A percentile compares a stretch with the other conserved stretches of the same genome.
phyloP scores from a whole-genome alignment of 1,284 basidiomycete species.

The Pterulicium gracile region DNA sequence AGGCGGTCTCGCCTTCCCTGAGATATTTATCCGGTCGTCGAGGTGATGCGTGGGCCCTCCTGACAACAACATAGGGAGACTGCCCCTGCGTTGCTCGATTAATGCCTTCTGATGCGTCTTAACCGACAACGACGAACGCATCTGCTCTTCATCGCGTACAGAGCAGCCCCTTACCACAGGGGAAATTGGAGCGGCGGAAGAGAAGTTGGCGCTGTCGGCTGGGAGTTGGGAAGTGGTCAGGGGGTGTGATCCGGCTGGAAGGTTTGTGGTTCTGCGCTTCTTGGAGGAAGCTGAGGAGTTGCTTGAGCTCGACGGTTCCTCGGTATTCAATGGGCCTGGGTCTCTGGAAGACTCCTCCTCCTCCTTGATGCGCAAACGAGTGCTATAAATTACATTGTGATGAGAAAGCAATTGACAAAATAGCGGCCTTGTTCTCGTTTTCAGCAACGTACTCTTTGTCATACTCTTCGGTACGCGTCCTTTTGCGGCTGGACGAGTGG shows the following conservation, averaged over 20 bases:
- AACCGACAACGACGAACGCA: constrained; percentile 47
- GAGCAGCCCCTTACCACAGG: constrained; percentile 56
- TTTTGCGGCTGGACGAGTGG: background rate
- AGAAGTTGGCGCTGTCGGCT: constrained; percentile 31
- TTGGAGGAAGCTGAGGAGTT: constrained; percentile 38
- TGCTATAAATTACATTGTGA: background rate
- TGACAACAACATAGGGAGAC: constrained; percentile 17
- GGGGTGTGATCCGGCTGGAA: constrained; percentile 45
- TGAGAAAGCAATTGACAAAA: background rate
- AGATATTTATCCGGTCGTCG: background rate
- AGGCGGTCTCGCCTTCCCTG: too few species aligned
- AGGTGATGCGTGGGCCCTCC: constrained; percentile 11
- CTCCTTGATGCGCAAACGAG: constrained; percentile 42
- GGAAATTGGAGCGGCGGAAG: constrained; percentile 40
- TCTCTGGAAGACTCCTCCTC: constrained; percentile 49
- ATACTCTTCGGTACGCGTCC: background rate
- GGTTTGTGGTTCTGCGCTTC: constrained; percentile 57
- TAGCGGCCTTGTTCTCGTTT: too few species aligned
- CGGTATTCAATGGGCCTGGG: too few species aligned
- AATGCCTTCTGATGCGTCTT: constrained; percentile 63
- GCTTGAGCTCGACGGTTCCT: constrained; percentile 32
- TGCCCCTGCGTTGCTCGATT: constrained; percentile 57
- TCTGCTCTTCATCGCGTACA: constrained; percentile 46
- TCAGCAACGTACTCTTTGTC: too few species aligned
- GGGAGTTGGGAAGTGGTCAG: constrained; percentile 36